Base-by-base conservation (phyloP, 2,329 filamentous ascomycete species). In the Dothidotthia symphoricarpi region DNA sequence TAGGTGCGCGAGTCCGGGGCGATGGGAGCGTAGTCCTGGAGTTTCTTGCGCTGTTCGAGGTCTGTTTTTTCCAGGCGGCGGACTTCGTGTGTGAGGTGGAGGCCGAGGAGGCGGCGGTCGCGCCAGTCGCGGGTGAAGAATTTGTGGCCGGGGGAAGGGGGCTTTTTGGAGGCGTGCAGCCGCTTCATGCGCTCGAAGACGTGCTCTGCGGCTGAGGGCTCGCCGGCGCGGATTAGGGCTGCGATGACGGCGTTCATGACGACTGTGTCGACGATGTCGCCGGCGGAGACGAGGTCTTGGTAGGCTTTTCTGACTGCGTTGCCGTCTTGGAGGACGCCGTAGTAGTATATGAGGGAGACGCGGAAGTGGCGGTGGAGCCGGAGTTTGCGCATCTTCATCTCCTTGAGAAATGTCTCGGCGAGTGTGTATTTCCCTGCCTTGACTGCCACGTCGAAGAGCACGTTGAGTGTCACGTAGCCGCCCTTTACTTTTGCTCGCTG, bases 181-280 rank as follows among this genome's bases (percentile, higher is more conserved):
- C 68, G 69, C 64, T 89, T 90, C 90, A 98, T 97, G 43, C 83
- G 82, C 40, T 81, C 72, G 56, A 96, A 96, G 9, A 95, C 80
- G 43, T 85, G 77, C 52, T 91, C 82, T 3, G 90, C 93, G 0
- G 87, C 83, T 6, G 75, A 70, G 26, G 84, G 78, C 59, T 98
- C 90, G 27, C 85, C 84, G 11, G 84, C 82, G 39, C 81, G 76
- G 28, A 96, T 74, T 14, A 97, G 76, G 2, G 88, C 83, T 0
- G 82, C 76, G 45, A 97, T 86, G 55, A 96, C 82, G 53, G 85
- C 87, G 60, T 97, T 97, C 64, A 97, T 75, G 11, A 89, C 85
- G 3, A 85, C 75, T 0, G 87, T 90, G 63, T 97, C 91, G 38
- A 98, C 82, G 45, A 96, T 82, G 63, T 97, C 88, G 24, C 89